These are phyloP conservation scores for Pichia nakasei DNA, from an alignment of 805 yeast genomes.

Conservation along the genomic window DNA sequence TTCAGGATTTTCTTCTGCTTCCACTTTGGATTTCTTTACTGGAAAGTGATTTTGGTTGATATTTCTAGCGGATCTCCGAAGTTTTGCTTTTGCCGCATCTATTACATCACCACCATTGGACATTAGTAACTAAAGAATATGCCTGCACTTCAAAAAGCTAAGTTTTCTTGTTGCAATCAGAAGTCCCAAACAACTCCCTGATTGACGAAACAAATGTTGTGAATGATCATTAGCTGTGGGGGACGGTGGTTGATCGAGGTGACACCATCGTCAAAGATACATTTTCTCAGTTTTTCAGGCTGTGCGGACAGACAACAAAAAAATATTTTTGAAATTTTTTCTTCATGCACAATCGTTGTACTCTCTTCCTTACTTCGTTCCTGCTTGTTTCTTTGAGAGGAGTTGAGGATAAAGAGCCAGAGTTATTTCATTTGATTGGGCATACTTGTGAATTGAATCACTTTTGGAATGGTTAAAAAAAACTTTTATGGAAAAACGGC, in stretches of 20 bases:
- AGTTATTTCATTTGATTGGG: too few species aligned
- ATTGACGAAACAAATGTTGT: too few species aligned
- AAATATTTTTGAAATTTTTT: slow-evolving; percentile 1
- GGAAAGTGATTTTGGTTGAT: neutral
- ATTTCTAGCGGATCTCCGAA: slow-evolving; percentile 2
- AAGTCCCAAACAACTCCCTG: too few species aligned
- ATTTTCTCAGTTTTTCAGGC: slow-evolving; percentile 1
- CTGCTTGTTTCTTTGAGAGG: too few species aligned
- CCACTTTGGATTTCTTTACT: neutral
- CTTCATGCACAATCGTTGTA: slow-evolving; percentile 3
- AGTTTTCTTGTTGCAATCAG: too few species aligned
- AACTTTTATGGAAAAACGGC: slow-evolving; percentile 10
- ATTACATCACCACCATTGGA: neutral
- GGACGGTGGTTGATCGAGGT: too few species aligned
- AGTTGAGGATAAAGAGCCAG: too few species aligned
- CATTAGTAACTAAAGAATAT: neutral
- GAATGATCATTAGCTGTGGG: too few species aligned
- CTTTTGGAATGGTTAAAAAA: slow-evolving; percentile 4
- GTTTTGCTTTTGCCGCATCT: neutral
- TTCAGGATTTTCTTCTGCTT: slow-evolving; percentile 11
- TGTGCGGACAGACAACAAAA: slow-evolving; percentile 5
- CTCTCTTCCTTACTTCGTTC: too few species aligned
- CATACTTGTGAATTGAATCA: too few species aligned
- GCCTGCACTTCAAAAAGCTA: too few species aligned
- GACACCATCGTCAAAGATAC: too few species aligned